Percentiles rank a stretch among this genome's conserved stretches.
Evolutionary conservation across 2,329 filamentous ascomycete species (phyloP).

Genomic region (Xylariaceae sp.): DNA sequence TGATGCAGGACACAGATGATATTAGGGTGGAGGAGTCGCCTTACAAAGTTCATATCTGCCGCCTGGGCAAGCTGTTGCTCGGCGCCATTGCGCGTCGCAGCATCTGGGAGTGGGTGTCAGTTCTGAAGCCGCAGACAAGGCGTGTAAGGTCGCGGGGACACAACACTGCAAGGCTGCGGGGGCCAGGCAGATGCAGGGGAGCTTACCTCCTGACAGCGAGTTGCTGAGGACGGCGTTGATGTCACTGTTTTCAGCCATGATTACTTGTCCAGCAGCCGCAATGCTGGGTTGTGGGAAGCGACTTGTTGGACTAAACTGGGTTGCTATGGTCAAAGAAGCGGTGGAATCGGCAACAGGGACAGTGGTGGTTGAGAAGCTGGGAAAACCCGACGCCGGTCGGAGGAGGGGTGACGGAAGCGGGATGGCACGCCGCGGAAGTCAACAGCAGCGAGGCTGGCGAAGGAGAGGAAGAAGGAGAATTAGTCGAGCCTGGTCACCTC

Average conservation of each 20-base stretch:
- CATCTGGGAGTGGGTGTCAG: slow-evolving; percentile 59
- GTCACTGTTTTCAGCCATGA: slow-evolving; percentile 70
- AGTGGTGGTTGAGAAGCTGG: slow-evolving; percentile 3
- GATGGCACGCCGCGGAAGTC: too few relatives aligned
- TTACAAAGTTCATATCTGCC: slow-evolving; percentile 92
- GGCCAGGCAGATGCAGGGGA: slow-evolving; percentile 7
- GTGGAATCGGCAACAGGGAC: background rate
- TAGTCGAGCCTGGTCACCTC: slow-evolving; percentile 5
- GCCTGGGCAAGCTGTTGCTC: slow-evolving; percentile 93
- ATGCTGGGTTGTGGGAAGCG: too few relatives aligned
- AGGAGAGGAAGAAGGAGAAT: slow-evolving; percentile 18
- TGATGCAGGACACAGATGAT: slow-evolving; percentile 7
- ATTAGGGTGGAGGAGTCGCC: slow-evolving; percentile 25
- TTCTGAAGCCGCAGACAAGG: slow-evolving; percentile 11
- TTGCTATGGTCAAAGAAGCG: too few relatives aligned
- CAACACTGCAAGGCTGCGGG: slow-evolving; percentile 10
- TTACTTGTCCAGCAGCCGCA: slow-evolving; percentile 32
- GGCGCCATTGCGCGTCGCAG: slow-evolving; percentile 80
- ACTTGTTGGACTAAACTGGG: too few relatives aligned
- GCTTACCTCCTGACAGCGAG: slow-evolving; percentile 89
- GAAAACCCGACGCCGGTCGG: slow-evolving; percentile 1
- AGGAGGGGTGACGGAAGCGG: too few relatives aligned
- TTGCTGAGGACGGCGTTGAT: slow-evolving; percentile 97
- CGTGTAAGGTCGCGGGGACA: slow-evolving; percentile 2
- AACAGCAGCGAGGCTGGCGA: slow-evolving; percentile 2